A percentile compares a stretch with the other conserved stretches of the same genome.
Evolutionary conservation across 2,329 filamentous ascomycete genomes (phyloP).

Genomic region (Aureobasidium sp.): DNA sequence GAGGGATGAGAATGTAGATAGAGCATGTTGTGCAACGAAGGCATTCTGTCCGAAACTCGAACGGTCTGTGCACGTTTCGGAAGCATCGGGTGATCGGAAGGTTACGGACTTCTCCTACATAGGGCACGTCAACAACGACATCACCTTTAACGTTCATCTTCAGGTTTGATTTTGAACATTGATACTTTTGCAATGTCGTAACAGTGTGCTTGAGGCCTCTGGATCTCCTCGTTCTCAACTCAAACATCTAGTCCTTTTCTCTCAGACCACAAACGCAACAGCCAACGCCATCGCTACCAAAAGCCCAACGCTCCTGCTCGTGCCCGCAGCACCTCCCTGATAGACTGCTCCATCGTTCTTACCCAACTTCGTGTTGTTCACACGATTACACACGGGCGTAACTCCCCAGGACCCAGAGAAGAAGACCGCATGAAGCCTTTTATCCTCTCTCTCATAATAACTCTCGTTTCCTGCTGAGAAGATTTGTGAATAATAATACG

Average conservation of each 20-base stretch:
- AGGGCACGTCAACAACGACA: neutral
- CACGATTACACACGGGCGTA: neutral
- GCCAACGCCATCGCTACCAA: neutral
- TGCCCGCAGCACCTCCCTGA: neutral
- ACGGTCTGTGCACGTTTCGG: neutral
- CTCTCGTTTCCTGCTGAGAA: neutral
- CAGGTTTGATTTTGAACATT: neutral
- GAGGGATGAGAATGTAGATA: neutral
- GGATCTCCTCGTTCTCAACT: too few relatives aligned
- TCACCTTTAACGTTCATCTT: neutral
- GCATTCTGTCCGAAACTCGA: neutral
- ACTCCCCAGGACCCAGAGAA: neutral
- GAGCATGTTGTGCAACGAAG: neutral
- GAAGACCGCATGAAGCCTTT: neutral
- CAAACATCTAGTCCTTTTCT: neutral
- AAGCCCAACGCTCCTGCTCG: neutral
- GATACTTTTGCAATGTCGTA: neutral
- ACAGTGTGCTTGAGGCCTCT: neutral
- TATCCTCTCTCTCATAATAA: neutral
- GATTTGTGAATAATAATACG: neutral
- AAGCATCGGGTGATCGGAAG: neutral
- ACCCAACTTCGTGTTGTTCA: neutral
- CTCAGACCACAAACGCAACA: neutral
- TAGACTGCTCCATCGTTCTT: neutral
- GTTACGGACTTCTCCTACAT: neutral